These are phyloP conservation scores for Saccharomyces pastorianus DNA, from an alignment of 1,139 yeast genomes.

Conservation along the genomic window DNA sequence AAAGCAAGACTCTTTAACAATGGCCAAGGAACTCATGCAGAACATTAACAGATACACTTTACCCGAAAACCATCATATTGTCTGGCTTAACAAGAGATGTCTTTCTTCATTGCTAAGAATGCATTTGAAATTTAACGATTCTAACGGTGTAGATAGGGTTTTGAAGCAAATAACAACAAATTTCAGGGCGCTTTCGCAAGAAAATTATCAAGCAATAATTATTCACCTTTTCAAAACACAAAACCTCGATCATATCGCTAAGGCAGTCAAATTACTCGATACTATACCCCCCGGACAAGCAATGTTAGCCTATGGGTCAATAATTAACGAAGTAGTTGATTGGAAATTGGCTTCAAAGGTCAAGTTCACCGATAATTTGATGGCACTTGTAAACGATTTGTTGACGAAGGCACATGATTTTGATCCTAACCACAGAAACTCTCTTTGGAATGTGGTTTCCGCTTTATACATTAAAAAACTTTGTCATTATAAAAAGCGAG, in stretches of 20 bases:
- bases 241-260: constrained; percentile 11
- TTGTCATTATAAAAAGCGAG: not conserved
- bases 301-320: constrained; percentile 14
- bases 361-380: constrained; percentile 2
- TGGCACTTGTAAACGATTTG: constrained; percentile 14
- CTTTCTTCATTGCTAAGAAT: constrained; percentile 36
- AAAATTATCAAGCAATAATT: constrained; percentile 18
- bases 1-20: constrained; percentile 23
- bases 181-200: constrained; percentile 15
- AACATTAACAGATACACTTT: constrained; percentile 18
- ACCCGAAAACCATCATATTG: constrained; percentile 23
- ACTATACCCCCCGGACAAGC: constrained; percentile 13
- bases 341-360: constrained; percentile 7
- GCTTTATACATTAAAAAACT: constrained; percentile 19
- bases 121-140: constrained; percentile 36
- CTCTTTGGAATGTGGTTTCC: constrained; percentile 21
- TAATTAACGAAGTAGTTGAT: constrained; percentile 17
- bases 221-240: constrained; percentile 13
- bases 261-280: constrained; percentile 18
- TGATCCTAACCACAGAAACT: constrained; percentile 17
- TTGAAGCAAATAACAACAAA: constrained; percentile 27
- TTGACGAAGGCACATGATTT: constrained; percentile 16
- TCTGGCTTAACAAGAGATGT: constrained; percentile 17
- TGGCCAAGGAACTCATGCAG: constrained; percentile 29
- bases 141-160: constrained; percentile 36